phyloP scores from a whole-genome alignment of 192 early-diverging fungal genomes.

The Entomortierella parvispora region DNA sequence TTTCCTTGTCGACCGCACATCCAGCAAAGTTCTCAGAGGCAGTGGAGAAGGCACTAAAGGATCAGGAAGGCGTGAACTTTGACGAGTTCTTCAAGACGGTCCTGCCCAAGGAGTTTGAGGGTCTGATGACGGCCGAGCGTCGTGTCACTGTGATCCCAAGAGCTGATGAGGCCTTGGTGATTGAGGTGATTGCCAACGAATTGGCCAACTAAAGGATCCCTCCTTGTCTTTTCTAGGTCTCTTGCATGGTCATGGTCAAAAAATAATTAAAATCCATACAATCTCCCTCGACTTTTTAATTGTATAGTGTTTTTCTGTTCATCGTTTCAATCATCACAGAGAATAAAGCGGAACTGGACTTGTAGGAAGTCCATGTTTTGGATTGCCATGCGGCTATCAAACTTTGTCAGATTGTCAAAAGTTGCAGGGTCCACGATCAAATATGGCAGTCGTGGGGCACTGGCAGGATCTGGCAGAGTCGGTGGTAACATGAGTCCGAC shows the following conservation, averaged over 20 bases:
- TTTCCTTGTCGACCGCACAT: conserved; percentile 91
- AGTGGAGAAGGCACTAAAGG: conserved; percentile 79
- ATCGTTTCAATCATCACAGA: conserved; percentile 15
- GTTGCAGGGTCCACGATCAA: conserved; percentile 35
- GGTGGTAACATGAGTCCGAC: too few relatives aligned
- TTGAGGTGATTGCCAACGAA: conserved; percentile 63
- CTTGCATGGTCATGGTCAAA: too few relatives aligned
- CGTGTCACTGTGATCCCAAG: conserved; percentile 63
- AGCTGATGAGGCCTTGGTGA: conserved; percentile 61
- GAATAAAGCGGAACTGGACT: conserved; percentile 41
- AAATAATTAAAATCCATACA: too few relatives aligned
- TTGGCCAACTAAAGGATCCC: conserved; percentile 43
- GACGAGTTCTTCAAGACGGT: conserved; percentile 63
- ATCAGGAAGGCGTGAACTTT: conserved; percentile 62
- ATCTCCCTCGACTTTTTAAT: too few relatives aligned
- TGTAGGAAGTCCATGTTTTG: conserved; percentile 4
- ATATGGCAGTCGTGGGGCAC: conserved; percentile 1
- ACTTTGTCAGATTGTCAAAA: conserved; percentile 33
- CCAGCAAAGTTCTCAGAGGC: conserved; percentile 97
- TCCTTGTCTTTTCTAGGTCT: too few relatives aligned
- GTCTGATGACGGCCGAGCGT: conserved; percentile 76
- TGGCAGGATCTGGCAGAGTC: not conserved
- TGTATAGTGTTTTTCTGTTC: too few relatives aligned
- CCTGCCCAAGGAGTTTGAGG: conserved; percentile 74
- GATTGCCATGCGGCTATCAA: conserved; percentile 10